phyloP scores from a whole-genome alignment of 164 flowering plant species.

The Magnolia kwangsiensis region DNA sequence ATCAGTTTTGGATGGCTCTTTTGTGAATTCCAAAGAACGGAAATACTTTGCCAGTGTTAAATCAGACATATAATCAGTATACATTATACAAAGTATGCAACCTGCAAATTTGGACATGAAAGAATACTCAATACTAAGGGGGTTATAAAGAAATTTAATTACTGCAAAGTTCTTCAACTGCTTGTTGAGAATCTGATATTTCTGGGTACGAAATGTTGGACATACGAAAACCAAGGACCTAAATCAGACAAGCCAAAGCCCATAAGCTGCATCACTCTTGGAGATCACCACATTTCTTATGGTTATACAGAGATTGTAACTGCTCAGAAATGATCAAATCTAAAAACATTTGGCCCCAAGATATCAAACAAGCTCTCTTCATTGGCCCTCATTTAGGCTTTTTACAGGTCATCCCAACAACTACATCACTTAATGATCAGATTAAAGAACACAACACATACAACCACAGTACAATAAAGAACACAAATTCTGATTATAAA shows the following conservation, averaged over 20 bases:
- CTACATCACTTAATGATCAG: too few species aligned
- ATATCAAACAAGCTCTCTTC: too few species aligned
- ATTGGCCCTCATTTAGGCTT: too few species aligned
- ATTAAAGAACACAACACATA: too few species aligned
- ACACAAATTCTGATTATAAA: too few species aligned
- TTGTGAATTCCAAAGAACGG: constrained; percentile 22
- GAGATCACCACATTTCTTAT: not conserved
- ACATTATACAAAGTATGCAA: constrained; percentile 2
- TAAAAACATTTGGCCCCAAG: too few species aligned
- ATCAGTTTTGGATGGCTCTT: constrained; percentile 27
- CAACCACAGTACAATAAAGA: too few species aligned
- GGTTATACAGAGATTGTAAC: too few species aligned
- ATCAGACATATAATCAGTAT: constrained; percentile 1
- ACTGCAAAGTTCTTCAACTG: constrained; percentile 61
- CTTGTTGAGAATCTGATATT: constrained; percentile 52
- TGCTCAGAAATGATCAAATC: too few species aligned
- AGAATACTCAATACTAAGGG: not conserved
- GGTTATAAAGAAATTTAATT: not conserved
- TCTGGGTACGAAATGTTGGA: constrained; percentile 68
- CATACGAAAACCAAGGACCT: constrained; percentile 96
- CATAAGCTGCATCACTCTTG: not conserved
- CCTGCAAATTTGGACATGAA: constrained; percentile 6
- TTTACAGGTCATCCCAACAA: too few species aligned
- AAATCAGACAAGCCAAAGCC: constrained; percentile 7
- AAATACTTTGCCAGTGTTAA: constrained; percentile 56